Evolutionary conservation across 108 stramenopile genomes (phyloP), one percentile per base, ranked within the genome.

Genomic region (Cyclostephanos tholiformis): DNA sequence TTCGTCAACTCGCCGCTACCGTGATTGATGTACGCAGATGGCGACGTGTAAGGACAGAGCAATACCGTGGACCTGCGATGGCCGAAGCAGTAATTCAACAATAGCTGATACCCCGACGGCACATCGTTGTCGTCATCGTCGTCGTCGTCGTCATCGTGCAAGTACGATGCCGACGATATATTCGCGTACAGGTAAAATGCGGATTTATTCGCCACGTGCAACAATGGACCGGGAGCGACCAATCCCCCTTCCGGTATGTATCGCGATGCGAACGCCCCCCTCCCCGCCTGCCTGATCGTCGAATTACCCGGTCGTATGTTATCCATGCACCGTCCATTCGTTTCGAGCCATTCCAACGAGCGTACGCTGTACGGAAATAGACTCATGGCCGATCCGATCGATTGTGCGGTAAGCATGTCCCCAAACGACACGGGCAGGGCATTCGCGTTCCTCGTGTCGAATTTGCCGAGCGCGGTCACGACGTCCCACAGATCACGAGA

Each of bases 11-110:
- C 46, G 22, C 44, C 44, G 26, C 74, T 50, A 22, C 64, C 71
- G 73, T 89, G 86, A 64, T 87, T 87, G 22, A 89, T 87, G 67
- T 87, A 82, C 6, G 83, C 83, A 14, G 76, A 83, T 17, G 77
- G 71, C n/a, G 86, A 80, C 17, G 84, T 86, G 43, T 84, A 77
- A 0, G 89, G 89, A 43, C 86, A 89, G 6, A 89, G 60, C 17
- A 87, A 46, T 10, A 89, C 46, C 26, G 85, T 63, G 9, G 85
- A 79, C 55, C 77, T 41, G 30, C 63, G 20, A 63, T 92, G 91
- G 2, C 91, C 89, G 63, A 90, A 90, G 61, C 91, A 92, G 65
- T 92, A 92, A 53, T 92, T 90, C 41, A 86, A 29, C 30, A 92
- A 74, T 0, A 92, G 78, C 72, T 92, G 89, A 38, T 39, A 61